Evolutionary conservation across 805 yeast genomes (phyloP), one percentile per base, ranked within the genome.

Genomic region (Yamadazyma ubonensis): DNA sequence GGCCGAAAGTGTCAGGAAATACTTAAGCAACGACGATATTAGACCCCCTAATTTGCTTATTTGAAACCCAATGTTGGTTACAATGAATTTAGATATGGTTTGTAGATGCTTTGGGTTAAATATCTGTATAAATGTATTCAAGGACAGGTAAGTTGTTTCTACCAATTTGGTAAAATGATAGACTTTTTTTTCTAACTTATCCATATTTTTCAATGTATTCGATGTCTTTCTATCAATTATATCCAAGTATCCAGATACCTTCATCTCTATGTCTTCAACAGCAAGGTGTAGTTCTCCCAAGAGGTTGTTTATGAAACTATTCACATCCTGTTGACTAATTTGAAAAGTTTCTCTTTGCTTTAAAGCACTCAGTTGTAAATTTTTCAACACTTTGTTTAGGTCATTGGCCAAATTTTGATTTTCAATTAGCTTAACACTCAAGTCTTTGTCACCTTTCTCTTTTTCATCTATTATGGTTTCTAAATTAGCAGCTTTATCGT

Each of bases 201-300:
- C 45, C 20, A 51, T 29, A 18, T 32, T 44, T 15, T 21, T 12
- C 6, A 36, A 29, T 14, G 51, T 42, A 4, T 36, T 36, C 11
- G 35, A 23, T 4, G 43, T 34, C 27, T 40, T 45, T 6, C n/a
- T 11, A 19, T 48, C 50, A 7, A 52, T 33, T 2, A 19, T 20
- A 23, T 41, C 40, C 15, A 51, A 25, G 14, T 38, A 37, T 2
- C 23, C 21, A 2, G 29, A 30, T 12, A 49, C 33, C 17, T 38
- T 27, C 5, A 12, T 7, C 25, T 45, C 49, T 12, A 46, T 33
- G 6, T 34, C 35, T 6, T 26, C 33, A 9, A 41, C 12, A 8
- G 42, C 17, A 15, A 14, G 15, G 12, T 38, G 36, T 9, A 46
- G 21, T 2, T 27, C 41, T 10, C 8, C 22, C 12, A 46, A 41